Base-by-base conservation (phyloP, 345 rosid genomes). In the Durio zibethinus region DNA sequence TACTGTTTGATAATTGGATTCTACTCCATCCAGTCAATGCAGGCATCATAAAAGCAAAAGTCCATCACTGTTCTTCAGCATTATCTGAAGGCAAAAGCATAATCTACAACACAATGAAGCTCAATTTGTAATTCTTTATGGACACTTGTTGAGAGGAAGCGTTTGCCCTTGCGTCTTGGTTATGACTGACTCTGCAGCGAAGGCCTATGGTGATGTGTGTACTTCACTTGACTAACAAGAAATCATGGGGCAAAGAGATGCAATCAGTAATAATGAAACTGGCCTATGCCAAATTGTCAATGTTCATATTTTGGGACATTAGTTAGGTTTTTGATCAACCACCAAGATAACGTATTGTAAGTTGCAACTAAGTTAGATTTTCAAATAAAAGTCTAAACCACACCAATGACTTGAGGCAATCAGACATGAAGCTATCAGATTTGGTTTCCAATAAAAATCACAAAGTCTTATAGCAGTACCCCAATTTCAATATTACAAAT, bases 1-100 rank as follows among this genome's bases (percentile, higher is more conserved):
- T 11, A 38, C 48, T 66, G 50, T 21, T 12, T 10, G 29, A n/a
- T 40, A 40, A 38, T 40, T 66, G 71, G 71, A 63, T 38, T 66
- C 29, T 5, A n/a, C 50, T 61, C n/a, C 31, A 11, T 23, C 31
- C 53, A 23, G 53, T 67, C 53, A 42, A 66, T 66, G 20, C 52
- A 42, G 35, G 69, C 69, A 64, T 64, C 69, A 64, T 64, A 67
- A 67, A 67, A 43, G 53, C 72, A 43, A 29, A 42, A 20, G 10
- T 35, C 9, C 68, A 2, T 31, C 68, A 35, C 42, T 20, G 3
- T 64, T 36, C 47, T 36, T 64, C 70, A 36, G 15, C 70, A 64
- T 2, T n/a, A 64, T 64, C 70, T 8, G 47, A 20, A 36, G 20
- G 25, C 43, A 63, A 63, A 33, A 7, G 3, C 43, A 63, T 33